These are phyloP conservation scores for Astrothelium subdiscretum DNA, from an alignment of 495 filamentous ascomycete species.

Conservation along the genomic window DNA sequence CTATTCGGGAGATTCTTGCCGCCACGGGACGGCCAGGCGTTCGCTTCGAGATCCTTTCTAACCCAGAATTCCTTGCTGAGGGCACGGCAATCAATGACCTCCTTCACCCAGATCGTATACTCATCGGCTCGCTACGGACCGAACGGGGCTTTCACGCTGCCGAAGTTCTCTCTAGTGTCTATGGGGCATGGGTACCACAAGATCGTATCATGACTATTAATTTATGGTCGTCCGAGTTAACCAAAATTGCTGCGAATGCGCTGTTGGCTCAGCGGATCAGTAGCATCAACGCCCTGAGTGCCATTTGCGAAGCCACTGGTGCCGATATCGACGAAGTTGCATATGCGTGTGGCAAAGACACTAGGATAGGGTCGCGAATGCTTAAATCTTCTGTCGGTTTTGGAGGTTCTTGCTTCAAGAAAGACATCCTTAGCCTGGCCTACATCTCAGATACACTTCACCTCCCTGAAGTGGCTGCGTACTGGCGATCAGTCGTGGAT, in stretches of 20 bases:
- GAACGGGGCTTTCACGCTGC: constrained; percentile 49
- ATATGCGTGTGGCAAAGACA: constrained; percentile 57
- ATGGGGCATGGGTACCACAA: constrained; percentile 54
- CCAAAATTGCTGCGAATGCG: constrained; percentile 71
- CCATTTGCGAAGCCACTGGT: constrained; percentile 58
- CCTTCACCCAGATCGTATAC: constrained; percentile 59
- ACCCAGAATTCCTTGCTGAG: constrained; percentile 74
- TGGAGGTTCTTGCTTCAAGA: constrained; percentile 59
- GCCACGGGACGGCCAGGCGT: constrained; percentile 52
- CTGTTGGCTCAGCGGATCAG: constrained; percentile 76
- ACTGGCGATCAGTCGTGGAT: constrained; percentile 60
- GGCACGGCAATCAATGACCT: constrained; percentile 65
- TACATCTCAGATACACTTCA: constrained; percentile 62
- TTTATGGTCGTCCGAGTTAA: constrained; percentile 67
- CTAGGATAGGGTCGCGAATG: constrained; percentile 59
- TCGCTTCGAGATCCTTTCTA: constrained; percentile 66
- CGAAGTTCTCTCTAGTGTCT: constrained; percentile 49
- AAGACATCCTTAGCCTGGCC: constrained; percentile 65
- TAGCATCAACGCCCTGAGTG: constrained; percentile 57
- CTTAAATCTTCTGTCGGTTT: constrained; percentile 70
- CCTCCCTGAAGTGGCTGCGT: constrained; percentile 60
- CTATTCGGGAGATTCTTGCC: constrained; percentile 57
- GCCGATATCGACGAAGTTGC: constrained; percentile 66
- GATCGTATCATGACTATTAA: constrained; percentile 59
- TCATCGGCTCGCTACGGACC: constrained; percentile 59